These are phyloP conservation scores for Prinsepia uniflora DNA, from an alignment of 306 rosid genomes.

Conservation along the genomic window DNA sequence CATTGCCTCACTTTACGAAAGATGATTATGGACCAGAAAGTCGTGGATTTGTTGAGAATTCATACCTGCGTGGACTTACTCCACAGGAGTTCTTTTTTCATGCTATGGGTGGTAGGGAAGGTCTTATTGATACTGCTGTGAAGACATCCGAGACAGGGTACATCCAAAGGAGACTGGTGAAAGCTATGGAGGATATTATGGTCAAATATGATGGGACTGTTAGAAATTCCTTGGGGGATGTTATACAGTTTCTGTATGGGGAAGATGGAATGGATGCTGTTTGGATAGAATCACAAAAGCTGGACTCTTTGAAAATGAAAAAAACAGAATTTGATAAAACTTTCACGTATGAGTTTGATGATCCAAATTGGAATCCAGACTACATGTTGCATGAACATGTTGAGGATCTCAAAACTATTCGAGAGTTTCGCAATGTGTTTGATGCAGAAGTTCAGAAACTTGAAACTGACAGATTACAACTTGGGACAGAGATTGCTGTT, in stretches of 20 bases:
- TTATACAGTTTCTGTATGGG: slow-evolving; percentile 94
- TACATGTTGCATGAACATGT: slow-evolving; percentile 94
- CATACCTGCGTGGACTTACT: slow-evolving; percentile 91
- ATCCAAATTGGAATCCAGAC: slow-evolving; percentile 89
- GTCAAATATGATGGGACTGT: slow-evolving; percentile 99
- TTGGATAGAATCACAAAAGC: slow-evolving; percentile 94
- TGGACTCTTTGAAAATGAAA: slow-evolving; percentile 93
- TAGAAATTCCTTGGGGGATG: slow-evolving; percentile 95
- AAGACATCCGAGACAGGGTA: slow-evolving; percentile 99
- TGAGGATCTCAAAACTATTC: slow-evolving; percentile 91
- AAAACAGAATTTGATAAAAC: slow-evolving; percentile 75
- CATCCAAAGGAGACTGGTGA: slow-evolving; percentile 94
- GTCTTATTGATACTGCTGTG: slow-evolving; percentile 99
- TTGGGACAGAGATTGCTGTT: slow-evolving; percentile 81
- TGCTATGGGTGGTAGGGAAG: slow-evolving; percentile 99
- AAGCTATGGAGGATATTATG: slow-evolving; percentile 99
- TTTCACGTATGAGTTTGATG: slow-evolving; percentile 83
- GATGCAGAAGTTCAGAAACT: slow-evolving; percentile 94
- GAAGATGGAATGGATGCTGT: slow-evolving; percentile 99
- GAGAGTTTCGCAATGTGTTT: slow-evolving; percentile 93
- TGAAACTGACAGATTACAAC: slow-evolving; percentile 77
- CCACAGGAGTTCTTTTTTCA: slow-evolving; percentile 99
- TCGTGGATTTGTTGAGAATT: slow-evolving; percentile 99
- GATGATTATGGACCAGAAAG: slow-evolving; percentile 98
- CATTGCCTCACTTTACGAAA: slow-evolving; percentile 93